These are phyloP conservation scores for Fusarium gaditjirri DNA, from an alignment of 2,329 filamentous ascomycete species.

Conservation along the genomic window DNA sequence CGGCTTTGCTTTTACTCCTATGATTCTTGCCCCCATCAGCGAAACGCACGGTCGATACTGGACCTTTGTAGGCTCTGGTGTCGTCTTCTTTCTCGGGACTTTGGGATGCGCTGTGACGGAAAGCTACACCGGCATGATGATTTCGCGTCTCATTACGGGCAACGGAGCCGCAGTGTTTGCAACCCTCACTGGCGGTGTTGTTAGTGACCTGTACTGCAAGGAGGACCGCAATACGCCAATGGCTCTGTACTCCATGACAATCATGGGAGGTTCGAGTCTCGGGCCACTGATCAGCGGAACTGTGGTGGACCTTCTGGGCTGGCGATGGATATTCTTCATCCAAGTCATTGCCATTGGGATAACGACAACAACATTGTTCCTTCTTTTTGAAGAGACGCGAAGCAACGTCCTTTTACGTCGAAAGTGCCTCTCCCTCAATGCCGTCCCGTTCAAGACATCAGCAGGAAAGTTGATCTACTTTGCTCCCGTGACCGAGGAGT, in stretches of 20 bases:
- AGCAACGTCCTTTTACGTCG: slow-evolving; percentile 71
- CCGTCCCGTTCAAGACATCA: slow-evolving; percentile 45
- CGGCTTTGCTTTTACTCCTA: slow-evolving; percentile 73
- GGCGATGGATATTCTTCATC: slow-evolving; percentile 76
- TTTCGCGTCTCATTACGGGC: slow-evolving; percentile 71
- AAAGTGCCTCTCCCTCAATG: slow-evolving; percentile 68
- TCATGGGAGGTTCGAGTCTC: slow-evolving; percentile 70
- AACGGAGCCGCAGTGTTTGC: slow-evolving; percentile 64
- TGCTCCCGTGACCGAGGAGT: slow-evolving; percentile 11
- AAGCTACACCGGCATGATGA: slow-evolving; percentile 69
- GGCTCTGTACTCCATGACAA: slow-evolving; percentile 71
- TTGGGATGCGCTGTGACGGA: slow-evolving; percentile 69
- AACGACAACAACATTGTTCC: slow-evolving; percentile 64
- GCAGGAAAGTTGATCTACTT: background rate
- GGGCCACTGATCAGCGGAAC: slow-evolving; percentile 70
- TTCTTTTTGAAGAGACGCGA: slow-evolving; percentile 75
- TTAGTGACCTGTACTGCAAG: slow-evolving; percentile 73
- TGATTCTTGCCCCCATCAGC: slow-evolving; percentile 74
- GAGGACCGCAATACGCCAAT: slow-evolving; percentile 74
- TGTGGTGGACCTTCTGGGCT: slow-evolving; percentile 66
- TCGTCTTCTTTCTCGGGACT: slow-evolving; percentile 49
- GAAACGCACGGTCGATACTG: slow-evolving; percentile 63
- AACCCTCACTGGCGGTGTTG: slow-evolving; percentile 69
- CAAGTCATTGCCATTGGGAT: slow-evolving; percentile 69
- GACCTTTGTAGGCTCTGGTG: slow-evolving; percentile 46